phyloP scores from a whole-genome alignment of 257 asterid genomes.

The Solanum medicagineum region DNA sequence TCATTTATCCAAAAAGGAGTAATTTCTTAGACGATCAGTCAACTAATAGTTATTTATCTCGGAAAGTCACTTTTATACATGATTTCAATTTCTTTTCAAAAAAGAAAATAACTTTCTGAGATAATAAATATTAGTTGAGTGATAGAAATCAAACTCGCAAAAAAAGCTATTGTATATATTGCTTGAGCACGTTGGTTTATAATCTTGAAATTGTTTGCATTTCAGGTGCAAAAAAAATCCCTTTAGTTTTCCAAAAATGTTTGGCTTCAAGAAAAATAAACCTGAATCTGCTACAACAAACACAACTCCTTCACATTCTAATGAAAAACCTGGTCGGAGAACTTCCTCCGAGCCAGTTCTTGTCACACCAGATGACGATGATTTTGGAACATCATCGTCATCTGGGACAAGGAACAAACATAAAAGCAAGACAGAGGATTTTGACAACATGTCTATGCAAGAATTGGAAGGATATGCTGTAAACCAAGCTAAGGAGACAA shows the following conservation, averaged over 20 bases:
- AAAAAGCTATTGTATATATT: neutral
- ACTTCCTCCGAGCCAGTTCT: slow-evolving; percentile 66
- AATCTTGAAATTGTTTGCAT: neutral
- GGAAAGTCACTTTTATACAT: neutral
- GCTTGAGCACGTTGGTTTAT: neutral
- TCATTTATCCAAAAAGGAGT: neutral
- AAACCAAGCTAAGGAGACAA: slow-evolving; percentile 60
- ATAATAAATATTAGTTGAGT: neutral
- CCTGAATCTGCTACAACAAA: slow-evolving; percentile 12
- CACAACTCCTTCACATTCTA: slow-evolving; percentile 28
- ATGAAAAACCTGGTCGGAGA: slow-evolving; percentile 32
- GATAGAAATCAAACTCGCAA: neutral
- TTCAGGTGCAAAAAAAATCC: neutral
- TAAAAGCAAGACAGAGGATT: slow-evolving; percentile 14
- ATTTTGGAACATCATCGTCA: slow-evolving; percentile 25
- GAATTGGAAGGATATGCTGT: slow-evolving; percentile 79
- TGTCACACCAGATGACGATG: slow-evolving; percentile 20
- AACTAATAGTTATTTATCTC: neutral
- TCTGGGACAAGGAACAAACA: slow-evolving; percentile 13
- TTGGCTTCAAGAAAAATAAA: slow-evolving; percentile 52
- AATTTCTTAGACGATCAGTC: neutral
- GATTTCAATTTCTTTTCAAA: no score
- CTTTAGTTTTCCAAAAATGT: slow-evolving; percentile 31
- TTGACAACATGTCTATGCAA: slow-evolving; percentile 69
- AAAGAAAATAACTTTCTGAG: neutral